These are phyloP conservation scores for Boechera divaricarpa DNA, from an alignment of 345 rosid genomes.

Conservation along the genomic window DNA sequence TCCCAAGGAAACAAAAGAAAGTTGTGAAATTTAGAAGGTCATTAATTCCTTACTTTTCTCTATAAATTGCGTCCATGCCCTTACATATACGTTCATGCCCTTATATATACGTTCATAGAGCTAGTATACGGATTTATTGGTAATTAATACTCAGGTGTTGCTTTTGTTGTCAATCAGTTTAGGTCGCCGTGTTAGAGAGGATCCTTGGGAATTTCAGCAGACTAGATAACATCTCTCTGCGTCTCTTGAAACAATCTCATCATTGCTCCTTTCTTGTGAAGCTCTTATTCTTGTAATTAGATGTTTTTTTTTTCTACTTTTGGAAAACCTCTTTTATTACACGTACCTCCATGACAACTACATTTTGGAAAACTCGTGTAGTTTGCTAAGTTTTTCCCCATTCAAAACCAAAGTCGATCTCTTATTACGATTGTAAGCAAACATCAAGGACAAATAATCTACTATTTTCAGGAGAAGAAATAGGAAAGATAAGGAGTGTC, in stretches of 20 bases:
- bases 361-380: conserved; percentile 29
- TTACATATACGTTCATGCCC: neutral
- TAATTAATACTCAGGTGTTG: conserved; percentile 40
- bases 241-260: conserved; percentile 25
- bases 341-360: conserved; percentile 25
- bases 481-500: neutral
- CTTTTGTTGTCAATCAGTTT: conserved; percentile 47
- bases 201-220: conserved; percentile 34
- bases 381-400: conserved; percentile 11
- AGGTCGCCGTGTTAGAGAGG: conserved; percentile 36
- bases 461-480: conserved; percentile 11
- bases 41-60: conserved; percentile 41
- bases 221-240: conserved; percentile 27
- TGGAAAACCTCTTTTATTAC: neutral
- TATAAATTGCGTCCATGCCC: conserved; percentile 34
- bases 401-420: conserved; percentile 18
- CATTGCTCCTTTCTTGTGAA: conserved; percentile 22
- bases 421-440: conserved; percentile 22
- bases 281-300: conserved; percentile 39
- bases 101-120: neutral
- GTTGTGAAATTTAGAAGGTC: conserved; percentile 44
- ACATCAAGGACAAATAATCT: neutral
- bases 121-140: conserved; percentile 39
- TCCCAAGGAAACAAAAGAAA: conserved; percentile 42
- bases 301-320: neutral